Percentiles rank a stretch among this genome's conserved stretches.
Conservation (phyloP, 23 red algal species). For the Chondrus crispus region DNA sequence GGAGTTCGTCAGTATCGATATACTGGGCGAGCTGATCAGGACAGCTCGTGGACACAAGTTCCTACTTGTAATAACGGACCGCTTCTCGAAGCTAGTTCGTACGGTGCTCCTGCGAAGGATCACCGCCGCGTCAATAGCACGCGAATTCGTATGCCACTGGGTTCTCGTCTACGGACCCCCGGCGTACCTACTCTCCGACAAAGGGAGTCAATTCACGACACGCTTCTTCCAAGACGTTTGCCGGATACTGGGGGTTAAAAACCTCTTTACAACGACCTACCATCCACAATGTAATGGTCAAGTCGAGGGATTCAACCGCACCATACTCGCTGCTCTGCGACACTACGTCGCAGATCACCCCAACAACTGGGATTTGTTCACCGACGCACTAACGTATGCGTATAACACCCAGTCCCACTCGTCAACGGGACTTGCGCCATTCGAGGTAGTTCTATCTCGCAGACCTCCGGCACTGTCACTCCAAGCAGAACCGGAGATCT, state of each 20-base stretch:
- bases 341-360: conserved; percentile 31
- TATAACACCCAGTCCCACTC: conserved; percentile 21
- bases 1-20: conserved; percentile 4
- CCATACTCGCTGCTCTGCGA: background rate
- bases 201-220: conserved; percentile 16
- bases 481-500: background rate
- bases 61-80: conserved; percentile 33
- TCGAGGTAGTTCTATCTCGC: conserved; percentile 10
- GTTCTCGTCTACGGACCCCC: conserved; percentile 1
- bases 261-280: background rate
- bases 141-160: background rate
- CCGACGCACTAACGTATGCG: background rate
- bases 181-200: background rate
- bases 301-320: conserved; percentile 44
- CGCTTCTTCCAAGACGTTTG: conserved; percentile 30
- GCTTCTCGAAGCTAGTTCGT: conserved; percentile 18
- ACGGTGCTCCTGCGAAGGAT: conserved; percentile 11
- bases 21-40: conserved; percentile 9
- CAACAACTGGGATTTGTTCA: background rate
- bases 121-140: background rate
- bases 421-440: background rate
- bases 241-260: background rate
- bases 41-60: conserved; percentile 2
- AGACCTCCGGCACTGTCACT: background rate
- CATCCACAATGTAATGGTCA: conserved; percentile 50